phyloP scores from a whole-genome alignment of 2,329 filamentous ascomycete genomes.

The Colletotrichum neosansevieriae region DNA sequence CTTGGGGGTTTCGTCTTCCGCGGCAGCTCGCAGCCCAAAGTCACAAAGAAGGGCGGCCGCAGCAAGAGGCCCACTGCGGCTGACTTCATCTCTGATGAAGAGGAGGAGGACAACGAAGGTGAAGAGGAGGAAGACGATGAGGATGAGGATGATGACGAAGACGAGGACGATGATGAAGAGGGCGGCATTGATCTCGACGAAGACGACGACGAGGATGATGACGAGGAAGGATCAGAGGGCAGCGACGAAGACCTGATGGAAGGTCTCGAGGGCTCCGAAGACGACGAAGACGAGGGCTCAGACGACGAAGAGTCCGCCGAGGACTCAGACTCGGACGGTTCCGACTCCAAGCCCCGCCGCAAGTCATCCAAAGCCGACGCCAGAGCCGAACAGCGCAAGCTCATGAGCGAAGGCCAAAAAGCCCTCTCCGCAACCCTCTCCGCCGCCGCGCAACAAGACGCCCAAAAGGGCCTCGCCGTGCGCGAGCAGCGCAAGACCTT shows the following conservation, averaged over 20 bases:
- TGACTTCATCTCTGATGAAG: slow-evolving; percentile 67
- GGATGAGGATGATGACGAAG: slow-evolving; percentile 53
- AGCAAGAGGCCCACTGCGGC: slow-evolving; percentile 62
- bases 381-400: slow-evolving; percentile 72
- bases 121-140: slow-evolving; percentile 53
- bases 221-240: slow-evolving; percentile 48
- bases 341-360: slow-evolving; percentile 24
- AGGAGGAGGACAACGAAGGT: slow-evolving; percentile 46
- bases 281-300: slow-evolving; percentile 49
- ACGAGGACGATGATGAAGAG: slow-evolving; percentile 56
- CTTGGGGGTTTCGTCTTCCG: slow-evolving; percentile 80
- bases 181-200: slow-evolving; percentile 49
- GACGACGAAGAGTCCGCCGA: slow-evolving; percentile 49
- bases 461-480: slow-evolving; percentile 87
- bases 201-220: slow-evolving; percentile 50
- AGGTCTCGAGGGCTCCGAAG: slow-evolving; percentile 41
- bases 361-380: slow-evolving; percentile 41
- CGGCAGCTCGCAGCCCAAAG: slow-evolving; percentile 66
- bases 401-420: slow-evolving; percentile 77
- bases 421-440: slow-evolving; percentile 70
- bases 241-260: slow-evolving; percentile 45
- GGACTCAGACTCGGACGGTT: slow-evolving; percentile 45
- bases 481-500: slow-evolving; percentile 88
- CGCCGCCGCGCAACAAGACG: slow-evolving; percentile 79
- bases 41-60: slow-evolving; percentile 43